Base-by-base conservation (phyloP, 169 alveolate genomes). In the Plasmodium vivax region DNA sequence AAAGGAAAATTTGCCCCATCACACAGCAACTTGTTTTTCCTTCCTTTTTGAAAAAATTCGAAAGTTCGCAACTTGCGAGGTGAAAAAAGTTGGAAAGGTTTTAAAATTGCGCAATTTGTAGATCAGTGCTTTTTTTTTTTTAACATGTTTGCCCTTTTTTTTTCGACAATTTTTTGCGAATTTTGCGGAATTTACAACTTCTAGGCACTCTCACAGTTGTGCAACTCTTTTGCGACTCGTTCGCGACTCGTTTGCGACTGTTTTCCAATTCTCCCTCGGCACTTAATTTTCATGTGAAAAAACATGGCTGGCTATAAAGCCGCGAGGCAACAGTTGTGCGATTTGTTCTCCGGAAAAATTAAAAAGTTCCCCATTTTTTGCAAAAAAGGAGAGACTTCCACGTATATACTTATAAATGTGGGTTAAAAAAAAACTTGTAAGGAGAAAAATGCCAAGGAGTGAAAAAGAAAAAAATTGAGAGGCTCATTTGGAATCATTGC, bases 281-380 rank as follows among this genome's bases (percentile, higher is more conserved):
- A 19, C 32, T 68, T 68, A 68, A 68, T 68, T 68, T 68, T 68
- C 77, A 68, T 68, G 27, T 2, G 38, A 19, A 68, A 68, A 30
- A 68, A 19, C 77, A 9, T 68, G 77, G 16, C 10, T 68, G 1
- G n/a, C 77, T 51, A 30, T 68, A 68, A 1, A 68, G 32, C 38
- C 77, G 34, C 77, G 38, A 27, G 77, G 38, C 77, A 27, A 68
- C 77, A 27, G 77, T 68, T 68, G 77, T 68, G 77, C 27, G 77
- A 27, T 68, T 68, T 68, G 38, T 68, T 19, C 38, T 68, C 32
- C 77, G 32, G 38, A 7, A 68, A 68, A 27, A 27, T 68, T 68
- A 27, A 68, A 68, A 68, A 68, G 32, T 68, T 68, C 38, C 77
- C 77, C 77, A 2, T 68, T 68, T 68, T 27, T 27, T 27, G 14